Conservation (phyloP, 495 filamentous ascomycete genomes). For the Tuber microsphaerosporum region DNA sequence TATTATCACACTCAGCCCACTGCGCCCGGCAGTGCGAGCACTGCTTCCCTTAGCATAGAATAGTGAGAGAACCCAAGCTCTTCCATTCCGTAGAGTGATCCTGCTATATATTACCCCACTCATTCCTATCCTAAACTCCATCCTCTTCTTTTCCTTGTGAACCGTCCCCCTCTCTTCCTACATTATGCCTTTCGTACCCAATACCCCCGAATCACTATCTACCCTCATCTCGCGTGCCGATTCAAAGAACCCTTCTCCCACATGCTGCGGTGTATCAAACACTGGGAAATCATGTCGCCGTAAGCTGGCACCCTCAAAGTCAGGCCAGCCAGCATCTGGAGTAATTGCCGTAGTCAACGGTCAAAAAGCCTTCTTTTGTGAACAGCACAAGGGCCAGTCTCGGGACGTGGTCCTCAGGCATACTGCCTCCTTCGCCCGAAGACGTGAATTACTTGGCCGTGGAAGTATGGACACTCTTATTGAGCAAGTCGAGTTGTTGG, state of each 20-base stretch:
- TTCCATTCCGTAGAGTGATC: not conserved
- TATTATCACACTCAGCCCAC: not conserved
- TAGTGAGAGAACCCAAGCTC: not conserved
- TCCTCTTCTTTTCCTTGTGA: not conserved
- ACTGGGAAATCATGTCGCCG: conserved; percentile 63
- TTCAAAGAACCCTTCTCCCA: conserved; percentile 72
- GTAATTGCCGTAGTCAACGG: conserved; percentile 44
- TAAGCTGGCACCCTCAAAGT: conserved; percentile 38
- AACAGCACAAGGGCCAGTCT: conserved; percentile 90
- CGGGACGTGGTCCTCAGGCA: conserved; percentile 40
- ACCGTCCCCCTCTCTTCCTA: not conserved
- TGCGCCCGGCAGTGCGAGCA: not conserved
- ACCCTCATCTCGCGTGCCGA: conserved; percentile 60
- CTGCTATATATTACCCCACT: not conserved
- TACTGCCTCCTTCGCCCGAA: conserved; percentile 39
- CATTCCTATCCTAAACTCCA: not conserved
- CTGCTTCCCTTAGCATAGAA: not conserved
- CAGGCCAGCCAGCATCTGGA: conserved; percentile 37
- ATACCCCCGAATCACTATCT: conserved; percentile 71
- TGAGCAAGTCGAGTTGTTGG: conserved; percentile 32
- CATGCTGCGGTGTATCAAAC: conserved; percentile 78
- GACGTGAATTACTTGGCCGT: conserved; percentile 70
- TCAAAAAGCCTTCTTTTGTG: conserved; percentile 66
- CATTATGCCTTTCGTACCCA: conserved; percentile 67
- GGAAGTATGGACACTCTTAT: conserved; percentile 51